Evolutionary conservation across 169 alveolate species (phyloP).

Genomic region (Blepharisma undulans): DNA sequence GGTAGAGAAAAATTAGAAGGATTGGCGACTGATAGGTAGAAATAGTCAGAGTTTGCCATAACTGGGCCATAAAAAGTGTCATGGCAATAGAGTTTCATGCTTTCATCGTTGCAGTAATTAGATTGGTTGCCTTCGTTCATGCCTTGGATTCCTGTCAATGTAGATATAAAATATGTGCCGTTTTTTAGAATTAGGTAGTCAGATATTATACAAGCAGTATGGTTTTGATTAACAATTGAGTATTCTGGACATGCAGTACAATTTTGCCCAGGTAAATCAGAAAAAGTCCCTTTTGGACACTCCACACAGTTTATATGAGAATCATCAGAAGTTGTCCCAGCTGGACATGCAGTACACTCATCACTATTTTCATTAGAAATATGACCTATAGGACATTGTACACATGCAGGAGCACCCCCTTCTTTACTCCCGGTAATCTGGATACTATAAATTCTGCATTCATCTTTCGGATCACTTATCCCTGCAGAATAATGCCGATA

Average conservation of each 20-base stretch:
- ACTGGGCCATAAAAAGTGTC: conserved; percentile 39
- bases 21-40: conserved; percentile 25
- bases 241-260: conserved; percentile 5
- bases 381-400: neutral
- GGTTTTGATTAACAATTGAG: neutral
- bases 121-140: neutral
- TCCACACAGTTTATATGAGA: neutral
- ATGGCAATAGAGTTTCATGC: conserved; percentile 15
- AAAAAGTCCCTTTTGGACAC: neutral
- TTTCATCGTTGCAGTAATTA: neutral
- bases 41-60: neutral
- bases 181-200: neutral
- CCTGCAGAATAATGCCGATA: neutral
- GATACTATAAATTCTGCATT: neutral
- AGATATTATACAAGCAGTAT: neutral
- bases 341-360: neutral
- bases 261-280: neutral
- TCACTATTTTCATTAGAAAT: neutral
- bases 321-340: neutral
- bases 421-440: neutral
- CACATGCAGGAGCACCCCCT: conserved; percentile 30
- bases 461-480: neutral
- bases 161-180: neutral
- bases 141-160: neutral
- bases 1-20: conserved; percentile 12